Conservation (phyloP, 345 rosid species). For the Gossypium herbaceum region DNA sequence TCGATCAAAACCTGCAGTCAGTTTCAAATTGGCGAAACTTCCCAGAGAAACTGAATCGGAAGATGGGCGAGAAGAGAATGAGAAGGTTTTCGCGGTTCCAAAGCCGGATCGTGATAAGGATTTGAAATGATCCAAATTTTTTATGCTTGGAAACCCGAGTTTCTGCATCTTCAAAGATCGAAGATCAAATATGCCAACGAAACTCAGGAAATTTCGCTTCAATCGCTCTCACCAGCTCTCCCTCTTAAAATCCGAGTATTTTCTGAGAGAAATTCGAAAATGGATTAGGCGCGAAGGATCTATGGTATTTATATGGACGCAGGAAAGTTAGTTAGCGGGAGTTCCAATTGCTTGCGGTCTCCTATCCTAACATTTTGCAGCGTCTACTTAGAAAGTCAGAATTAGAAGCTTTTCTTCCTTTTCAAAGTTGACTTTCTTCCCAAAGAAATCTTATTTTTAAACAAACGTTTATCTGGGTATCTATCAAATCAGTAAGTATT, state of each 20-base stretch:
- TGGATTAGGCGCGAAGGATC: constrained; percentile 9
- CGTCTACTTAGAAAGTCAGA: not conserved
- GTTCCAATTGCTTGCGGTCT: constrained; percentile 6
- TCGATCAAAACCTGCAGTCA: constrained; percentile 64
- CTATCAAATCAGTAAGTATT: too few relatives aligned
- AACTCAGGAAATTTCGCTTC: constrained; percentile 14
- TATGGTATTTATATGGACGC: not conserved
- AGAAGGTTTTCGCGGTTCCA: constrained; percentile 46
- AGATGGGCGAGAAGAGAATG: constrained; percentile 51
- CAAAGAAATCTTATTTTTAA: too few relatives aligned
- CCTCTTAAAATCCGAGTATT: not conserved
- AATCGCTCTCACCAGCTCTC: constrained; percentile 3
- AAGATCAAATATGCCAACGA: not conserved
- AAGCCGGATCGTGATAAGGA: constrained; percentile 37
- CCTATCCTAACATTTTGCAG: not conserved
- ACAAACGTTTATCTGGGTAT: too few relatives aligned
- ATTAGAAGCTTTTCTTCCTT: not conserved
- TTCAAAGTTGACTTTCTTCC: too few relatives aligned
- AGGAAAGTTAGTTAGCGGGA: not conserved
- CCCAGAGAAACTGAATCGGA: constrained; percentile 53
- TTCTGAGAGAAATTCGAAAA: not conserved
- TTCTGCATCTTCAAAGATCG: constrained; percentile 52
- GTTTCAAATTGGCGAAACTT: constrained; percentile 70
- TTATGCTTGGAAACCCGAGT: constrained; percentile 63
- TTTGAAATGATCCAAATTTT: constrained; percentile 58